Evolutionary conservation across 306 rosid genomes (phyloP), one percentile per base, ranked within the genome.

Genomic region (Quercus gilva): DNA sequence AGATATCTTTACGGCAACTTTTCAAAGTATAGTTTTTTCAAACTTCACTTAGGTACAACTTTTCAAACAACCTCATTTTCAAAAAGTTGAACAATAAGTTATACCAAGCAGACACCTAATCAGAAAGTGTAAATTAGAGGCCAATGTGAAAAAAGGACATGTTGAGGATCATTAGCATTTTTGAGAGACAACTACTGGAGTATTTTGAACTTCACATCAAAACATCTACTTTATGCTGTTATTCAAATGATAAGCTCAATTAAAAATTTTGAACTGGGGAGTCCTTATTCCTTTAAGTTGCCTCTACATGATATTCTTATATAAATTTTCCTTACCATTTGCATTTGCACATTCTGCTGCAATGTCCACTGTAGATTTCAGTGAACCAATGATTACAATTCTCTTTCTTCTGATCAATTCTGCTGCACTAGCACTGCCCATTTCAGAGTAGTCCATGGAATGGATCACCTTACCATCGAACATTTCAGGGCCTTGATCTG

Each of bases 401-500:
- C 83, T 77, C 57, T 88, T 90, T 28, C 80, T 20, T 83, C 45
- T 86, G 52, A 86, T 79, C 41, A 90, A 41, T 74, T 88, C 43
- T 58, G 80, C 85, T 51, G 84, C 90, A 68, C 8, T 41, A 1
- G 43, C 81, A 9, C 79, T 81, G 18, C 80, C 78, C 81, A 90
- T 75, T 29, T 81, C 59, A 20, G 89, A 83, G 75, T 83, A 90
- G 13, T 86, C 89, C 90, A 88, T 85, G 37, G 92, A 83, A 37
- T 90, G 92, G 78, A 88, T 52, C 67, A 90, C 92, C 71, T 73
- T 74, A 4, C 92, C 91, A 51, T 59, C 26, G 29, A 90, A 90
- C 76, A 77, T 82, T 73, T 87, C 89, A 12, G 91, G 91, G 0
- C 92, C 89, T 79, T 82, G 70, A 70, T 87, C 86, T 0, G 72